A percentile compares a stretch with the other conserved stretches of the same genome.
Evolutionary conservation across 345 rosid genomes (phyloP).

Genomic region (Bruguiera gymnorhiza): DNA sequence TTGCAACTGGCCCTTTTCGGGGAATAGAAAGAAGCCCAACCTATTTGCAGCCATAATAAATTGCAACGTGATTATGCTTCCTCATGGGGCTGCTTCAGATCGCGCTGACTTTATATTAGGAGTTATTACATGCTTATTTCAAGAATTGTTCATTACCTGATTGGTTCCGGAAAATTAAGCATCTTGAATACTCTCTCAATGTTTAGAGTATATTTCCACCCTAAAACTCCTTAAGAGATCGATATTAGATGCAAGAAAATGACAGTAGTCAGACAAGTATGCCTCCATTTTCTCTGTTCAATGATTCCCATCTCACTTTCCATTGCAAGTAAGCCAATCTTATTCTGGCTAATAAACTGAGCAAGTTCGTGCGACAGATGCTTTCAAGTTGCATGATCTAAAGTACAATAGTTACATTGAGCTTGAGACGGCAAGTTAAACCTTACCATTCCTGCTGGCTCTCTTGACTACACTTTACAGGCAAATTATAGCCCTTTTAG

Average conservation of each 20-base stretch:
- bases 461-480: neutral
- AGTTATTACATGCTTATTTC: neutral
- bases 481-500: neutral
- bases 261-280: neutral
- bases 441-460: no score
- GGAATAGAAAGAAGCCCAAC: constrained; percentile 39
- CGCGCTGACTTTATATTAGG: neutral
- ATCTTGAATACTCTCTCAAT: neutral
- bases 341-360: no score
- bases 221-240: constrained; percentile 19
- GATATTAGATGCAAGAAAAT: constrained; percentile 20
- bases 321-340: no score
- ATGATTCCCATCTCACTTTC: no score
- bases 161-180: neutral
- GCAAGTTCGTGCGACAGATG: constrained; percentile 12
- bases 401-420: constrained; percentile 34
- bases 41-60: constrained; percentile 39
- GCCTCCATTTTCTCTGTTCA: neutral
- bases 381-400: constrained; percentile 33
- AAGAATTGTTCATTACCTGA: neutral
- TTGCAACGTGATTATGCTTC: neutral
- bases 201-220: constrained; percentile 24
- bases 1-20: constrained; percentile 47
- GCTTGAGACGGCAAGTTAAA: constrained; percentile 25
- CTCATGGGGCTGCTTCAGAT: neutral